Conservation (phyloP, 352 stramenopile species). For the Phytophthora cajani region DNA sequence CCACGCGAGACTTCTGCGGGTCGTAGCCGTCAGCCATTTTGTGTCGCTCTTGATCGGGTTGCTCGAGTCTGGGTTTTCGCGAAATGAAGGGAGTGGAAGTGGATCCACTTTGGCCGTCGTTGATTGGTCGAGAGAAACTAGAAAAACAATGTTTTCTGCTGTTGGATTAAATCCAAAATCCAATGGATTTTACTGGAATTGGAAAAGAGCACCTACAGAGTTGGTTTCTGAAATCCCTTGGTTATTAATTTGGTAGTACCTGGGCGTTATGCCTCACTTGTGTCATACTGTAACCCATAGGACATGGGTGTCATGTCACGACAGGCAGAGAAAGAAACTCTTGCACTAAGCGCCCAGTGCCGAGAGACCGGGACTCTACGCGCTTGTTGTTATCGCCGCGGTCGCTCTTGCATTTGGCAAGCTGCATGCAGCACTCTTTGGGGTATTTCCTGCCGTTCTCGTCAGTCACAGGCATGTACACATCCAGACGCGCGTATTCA, state of each 20-base stretch:
- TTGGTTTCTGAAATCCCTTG: too few species aligned
- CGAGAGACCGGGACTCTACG: too few species aligned
- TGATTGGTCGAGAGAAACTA: slow-evolving; percentile 12
- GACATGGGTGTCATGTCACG: not conserved
- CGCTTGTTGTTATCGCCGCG: too few species aligned
- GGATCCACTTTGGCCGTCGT: slow-evolving; percentile 11
- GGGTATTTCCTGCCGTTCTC: slow-evolving; percentile 43
- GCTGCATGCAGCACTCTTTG: slow-evolving; percentile 41
- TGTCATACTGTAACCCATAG: not conserved
- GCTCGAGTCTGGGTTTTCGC: slow-evolving; percentile 2
- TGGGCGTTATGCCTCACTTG: not conserved
- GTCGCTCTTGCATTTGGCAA: slow-evolving; percentile 37
- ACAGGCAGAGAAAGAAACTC: not conserved
- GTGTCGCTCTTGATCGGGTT: slow-evolving; percentile 8
- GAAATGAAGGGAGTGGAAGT: slow-evolving; percentile 18
- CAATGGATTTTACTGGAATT: not conserved
- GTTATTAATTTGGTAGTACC: too few species aligned
- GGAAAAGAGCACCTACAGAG: too few species aligned
- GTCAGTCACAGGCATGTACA: slow-evolving; percentile 38
- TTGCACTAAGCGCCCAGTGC: not conserved
- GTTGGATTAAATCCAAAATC: not conserved
- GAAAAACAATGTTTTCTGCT: not conserved
- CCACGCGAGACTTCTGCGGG: slow-evolving; percentile 92
- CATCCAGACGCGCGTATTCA: slow-evolving; percentile 23
- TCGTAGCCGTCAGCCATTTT: slow-evolving; percentile 89